phyloP scores from a whole-genome alignment of 805 yeast genomes.

The Kodamaea neixiangensis region DNA sequence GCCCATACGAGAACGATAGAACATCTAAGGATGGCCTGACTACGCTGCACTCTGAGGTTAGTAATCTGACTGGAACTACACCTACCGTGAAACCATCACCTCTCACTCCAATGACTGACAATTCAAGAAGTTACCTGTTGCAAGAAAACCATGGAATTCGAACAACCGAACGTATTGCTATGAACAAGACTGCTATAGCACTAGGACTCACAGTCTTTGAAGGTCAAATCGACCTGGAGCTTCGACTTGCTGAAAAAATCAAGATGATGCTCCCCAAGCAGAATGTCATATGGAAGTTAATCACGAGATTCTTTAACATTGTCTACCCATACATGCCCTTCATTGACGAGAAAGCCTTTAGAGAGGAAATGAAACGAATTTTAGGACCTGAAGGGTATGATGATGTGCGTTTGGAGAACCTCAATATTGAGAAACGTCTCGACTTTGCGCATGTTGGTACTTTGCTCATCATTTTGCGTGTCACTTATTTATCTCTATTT shows the following conservation, averaged over 20 bases:
- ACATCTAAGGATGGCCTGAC: neutral
- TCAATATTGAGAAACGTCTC: slow-evolving; percentile 26
- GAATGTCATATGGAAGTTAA: slow-evolving; percentile 13
- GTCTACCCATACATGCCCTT: slow-evolving; percentile 24
- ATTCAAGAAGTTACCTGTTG: neutral
- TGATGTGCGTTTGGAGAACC: slow-evolving; percentile 7
- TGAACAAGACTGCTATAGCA: slow-evolving; percentile 33
- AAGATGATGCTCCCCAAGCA: slow-evolving; percentile 20
- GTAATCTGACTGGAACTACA: neutral
- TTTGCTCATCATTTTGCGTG: slow-evolving; percentile 33
- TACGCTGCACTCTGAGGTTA: slow-evolving; percentile 6
- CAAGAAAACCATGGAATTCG: neutral
- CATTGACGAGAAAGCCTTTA: slow-evolving; percentile 22
- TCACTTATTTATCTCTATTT: slow-evolving; percentile 38
- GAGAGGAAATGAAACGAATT: slow-evolving; percentile 16
- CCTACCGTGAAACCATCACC: neutral
- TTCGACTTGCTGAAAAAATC: slow-evolving; percentile 45
- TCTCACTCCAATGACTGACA: neutral
- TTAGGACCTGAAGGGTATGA: slow-evolving; percentile 16
- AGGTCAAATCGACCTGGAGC: slow-evolving; percentile 28
- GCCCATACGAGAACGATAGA: slow-evolving; percentile 15
- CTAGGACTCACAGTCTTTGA: slow-evolving; percentile 36
- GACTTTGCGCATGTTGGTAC: slow-evolving; percentile 38
- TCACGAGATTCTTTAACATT: slow-evolving; percentile 14
- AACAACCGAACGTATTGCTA: slow-evolving; percentile 12